Percentiles rank a stretch among this genome's conserved stretches.
Conservation (phyloP, 2,329 filamentous ascomycete species). For the Blastomyces percursus region DNA sequence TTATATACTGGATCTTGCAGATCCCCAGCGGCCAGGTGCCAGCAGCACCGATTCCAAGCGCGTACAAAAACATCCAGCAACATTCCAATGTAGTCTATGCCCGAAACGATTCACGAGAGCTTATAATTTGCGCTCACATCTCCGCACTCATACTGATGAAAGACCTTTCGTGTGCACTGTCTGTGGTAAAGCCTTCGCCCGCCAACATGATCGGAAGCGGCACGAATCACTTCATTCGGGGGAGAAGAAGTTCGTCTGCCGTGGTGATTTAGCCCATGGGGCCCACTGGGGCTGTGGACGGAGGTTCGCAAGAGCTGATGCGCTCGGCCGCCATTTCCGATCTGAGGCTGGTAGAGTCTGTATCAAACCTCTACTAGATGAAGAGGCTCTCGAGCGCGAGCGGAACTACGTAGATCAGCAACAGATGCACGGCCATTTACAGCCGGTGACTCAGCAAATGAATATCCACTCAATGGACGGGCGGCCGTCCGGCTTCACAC, state of each 20-base stretch:
- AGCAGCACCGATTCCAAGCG: slow-evolving; percentile 56
- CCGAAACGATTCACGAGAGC: slow-evolving; percentile 93
- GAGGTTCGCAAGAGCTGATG: slow-evolving; percentile 89
- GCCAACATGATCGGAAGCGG: slow-evolving; percentile 92
- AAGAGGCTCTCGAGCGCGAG: slow-evolving; percentile 77
- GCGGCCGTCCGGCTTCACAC: slow-evolving; percentile 49
- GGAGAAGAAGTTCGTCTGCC: slow-evolving; percentile 98
- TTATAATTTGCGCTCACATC: slow-evolving; percentile 89
- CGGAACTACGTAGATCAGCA: slow-evolving; percentile 63
- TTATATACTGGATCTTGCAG: slow-evolving; percentile 82
- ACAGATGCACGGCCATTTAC: slow-evolving; percentile 43
- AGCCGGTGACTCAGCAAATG: slow-evolving; percentile 47
- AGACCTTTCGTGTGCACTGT: slow-evolving; percentile 94
- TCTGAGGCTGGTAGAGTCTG: slow-evolving; percentile 92
- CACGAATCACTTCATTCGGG: slow-evolving; percentile 94
- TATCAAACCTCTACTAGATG: slow-evolving; percentile 92
- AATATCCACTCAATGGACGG: slow-evolving; percentile 51
- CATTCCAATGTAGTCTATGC: slow-evolving; percentile 87
- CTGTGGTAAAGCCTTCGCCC: slow-evolving; percentile 92
- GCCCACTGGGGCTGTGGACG: slow-evolving; percentile 87
- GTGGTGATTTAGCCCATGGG: slow-evolving; percentile 72
- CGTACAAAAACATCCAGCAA: slow-evolving; percentile 95
- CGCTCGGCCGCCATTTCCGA: slow-evolving; percentile 84
- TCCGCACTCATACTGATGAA: slow-evolving; percentile 95
- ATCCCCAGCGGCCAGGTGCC: slow-evolving; percentile 68